phyloP scores from a whole-genome alignment of 352 stramenopile species.

The Globisporangium canariense region DNA sequence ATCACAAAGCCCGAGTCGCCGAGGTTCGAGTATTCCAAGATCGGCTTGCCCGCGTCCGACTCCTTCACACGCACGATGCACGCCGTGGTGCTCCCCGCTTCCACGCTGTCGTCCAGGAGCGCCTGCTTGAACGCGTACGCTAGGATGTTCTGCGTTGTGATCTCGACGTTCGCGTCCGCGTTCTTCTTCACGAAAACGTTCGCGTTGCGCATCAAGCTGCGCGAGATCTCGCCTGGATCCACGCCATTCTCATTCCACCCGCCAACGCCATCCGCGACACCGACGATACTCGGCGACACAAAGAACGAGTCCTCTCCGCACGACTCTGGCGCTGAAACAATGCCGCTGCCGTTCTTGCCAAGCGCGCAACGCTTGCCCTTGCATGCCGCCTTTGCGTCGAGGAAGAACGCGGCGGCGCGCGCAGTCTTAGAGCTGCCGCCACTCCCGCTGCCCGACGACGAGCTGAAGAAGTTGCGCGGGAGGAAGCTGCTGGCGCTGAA shows the following conservation, averaged over 20 bases:
- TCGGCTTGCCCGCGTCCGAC: slow-evolving; percentile 31
- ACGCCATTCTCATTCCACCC: slow-evolving; percentile 84
- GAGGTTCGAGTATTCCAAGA: slow-evolving; percentile 81
- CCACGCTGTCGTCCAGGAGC: slow-evolving; percentile 59
- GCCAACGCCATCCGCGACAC: slow-evolving; percentile 70
- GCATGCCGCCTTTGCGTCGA: slow-evolving; percentile 69
- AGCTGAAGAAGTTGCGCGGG: slow-evolving; percentile 17
- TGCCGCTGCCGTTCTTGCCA: slow-evolving; percentile 41
- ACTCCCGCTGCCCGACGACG: slow-evolving; percentile 13
- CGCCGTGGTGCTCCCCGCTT: slow-evolving; percentile 72
- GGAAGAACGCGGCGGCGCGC: slow-evolving; percentile 50
- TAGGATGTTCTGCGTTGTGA: slow-evolving; percentile 56
- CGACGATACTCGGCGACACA: slow-evolving; percentile 53
- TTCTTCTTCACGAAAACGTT: slow-evolving; percentile 40
- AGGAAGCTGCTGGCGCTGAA: slow-evolving; percentile 20
- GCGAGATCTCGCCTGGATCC: slow-evolving; percentile 72
- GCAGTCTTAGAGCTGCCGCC: slow-evolving; percentile 13
- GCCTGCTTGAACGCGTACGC: slow-evolving; percentile 55
- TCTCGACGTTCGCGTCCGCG: slow-evolving; percentile 21
- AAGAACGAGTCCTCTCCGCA: slow-evolving; percentile 83
- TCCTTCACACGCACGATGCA: slow-evolving; percentile 70
- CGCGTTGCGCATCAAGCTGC: slow-evolving; percentile 71
- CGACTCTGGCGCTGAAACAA: slow-evolving; percentile 39
- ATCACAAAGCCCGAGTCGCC: slow-evolving; percentile 75
- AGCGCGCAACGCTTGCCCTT: slow-evolving; percentile 66